Base-by-base conservation (phyloP, 352 stramenopile genomes). In the Phytophthora sansomeana region DNA sequence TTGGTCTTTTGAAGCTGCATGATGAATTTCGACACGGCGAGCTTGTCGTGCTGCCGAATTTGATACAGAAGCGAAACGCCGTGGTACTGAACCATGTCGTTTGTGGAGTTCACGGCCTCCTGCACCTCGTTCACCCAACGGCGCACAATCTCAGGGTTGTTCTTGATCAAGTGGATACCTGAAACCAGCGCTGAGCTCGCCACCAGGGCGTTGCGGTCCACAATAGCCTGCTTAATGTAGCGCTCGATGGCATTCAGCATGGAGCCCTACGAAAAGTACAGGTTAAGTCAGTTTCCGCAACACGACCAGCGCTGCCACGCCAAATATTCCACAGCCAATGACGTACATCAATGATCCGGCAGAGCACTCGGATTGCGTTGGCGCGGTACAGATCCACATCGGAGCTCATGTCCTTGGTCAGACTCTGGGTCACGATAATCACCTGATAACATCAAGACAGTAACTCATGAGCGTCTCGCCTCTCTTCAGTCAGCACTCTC, bases 331-430 rank as follows among this genome's bases (percentile, higher is more conserved):
- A 17, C 5, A 55, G 24, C 30, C 17, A 29, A 3, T 30, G 6
- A 77, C 74, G 59, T 79, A 94, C 87, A 61, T 98, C 91, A 47
- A 97, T 96, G 70, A 98, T 98, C 21, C 95, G 93, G 55, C 96
- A 98, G 19, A 99, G 81, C 14, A 99, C 98, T 57, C 98, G 95
- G 50, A 99, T 97, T 7, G 98, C 97, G 77, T 99, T 99, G 14
- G 97, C 98, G 5, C 97, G 88, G 78, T 99, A 99, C 6, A 99
- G 74, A 78, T 99, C 97, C 33, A 98, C 92, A 19, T 95, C 90
- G 17, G 84, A 98, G 69, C 98, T 99, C 96, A 99, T 99, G 78
- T 99, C 98, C 83, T 99, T 99, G 29, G 97, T 99, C 13, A 99
- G 78, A 86, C 91, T 99, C 47, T 98, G 98, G 7, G 97, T 99